Evolutionary conservation across 371 early-diverging fungal species (phyloP), one percentile per base, ranked within the genome.

Genomic region (Synchytrium microbalum): DNA sequence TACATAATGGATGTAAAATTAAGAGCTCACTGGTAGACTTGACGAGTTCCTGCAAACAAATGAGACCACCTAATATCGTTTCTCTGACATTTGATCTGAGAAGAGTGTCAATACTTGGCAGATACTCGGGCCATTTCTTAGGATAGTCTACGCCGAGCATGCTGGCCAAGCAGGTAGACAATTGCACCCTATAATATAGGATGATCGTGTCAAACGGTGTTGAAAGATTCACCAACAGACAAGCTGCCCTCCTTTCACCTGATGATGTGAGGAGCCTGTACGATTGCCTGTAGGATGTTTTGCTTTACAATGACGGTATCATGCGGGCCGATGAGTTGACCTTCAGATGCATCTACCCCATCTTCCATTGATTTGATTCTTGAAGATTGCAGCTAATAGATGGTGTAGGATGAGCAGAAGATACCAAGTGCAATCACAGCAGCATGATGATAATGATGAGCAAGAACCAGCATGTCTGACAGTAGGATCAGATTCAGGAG

Each of bases 321-420:
- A 54, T 79, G 75, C 25, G 85, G 86, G 28, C 70, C 73, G 63
- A 92, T 84, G 28, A 79, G 71, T 26, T 80, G 71, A 25, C 65
- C 32, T 27, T 63, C 16, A 29, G 28, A 71, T 60, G 32, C 72
- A 59, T 5, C 81, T 74, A 63, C 79, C 81, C 94, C 94, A 96
- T 29, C 82, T 80, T 59, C 80, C 84, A 54, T 76, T 72, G 62
- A 93, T 73, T 24, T 89, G 81, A 72, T 95, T 94, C 77, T 96
- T 96, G 76, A 95, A 92, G 68, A 96, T 89, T n/a, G 93, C 86
- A 69, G 89, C 94, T 86, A 80, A 61, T n/a, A n/a, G n/a, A n/a
- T n/a, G n/a, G n/a, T n/a, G n/a, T n/a, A n/a, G n/a, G n/a, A n/a
- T n/a, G n/a, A n/a, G n/a, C n/a, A n/a, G n/a, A n/a, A n/a, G n/a